phyloP scores from a whole-genome alignment of 192 early-diverging fungal genomes.

The Coemansia javaensis region DNA sequence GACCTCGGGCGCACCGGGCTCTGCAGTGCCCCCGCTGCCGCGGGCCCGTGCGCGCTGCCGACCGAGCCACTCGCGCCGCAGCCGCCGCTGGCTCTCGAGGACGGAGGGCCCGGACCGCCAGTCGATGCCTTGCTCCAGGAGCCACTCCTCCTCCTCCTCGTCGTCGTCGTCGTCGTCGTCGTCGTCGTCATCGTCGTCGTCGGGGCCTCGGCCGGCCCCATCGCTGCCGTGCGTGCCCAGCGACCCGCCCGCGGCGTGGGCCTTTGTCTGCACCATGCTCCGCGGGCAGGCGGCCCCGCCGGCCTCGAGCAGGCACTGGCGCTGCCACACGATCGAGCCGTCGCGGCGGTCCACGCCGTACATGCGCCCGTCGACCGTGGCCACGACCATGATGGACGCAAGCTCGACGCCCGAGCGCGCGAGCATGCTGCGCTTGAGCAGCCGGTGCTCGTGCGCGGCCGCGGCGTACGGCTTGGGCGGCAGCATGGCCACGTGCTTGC shows the following conservation, averaged over 20 bases:
- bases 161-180: neutral
- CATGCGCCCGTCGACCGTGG: slow-evolving; percentile 43
- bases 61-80: slow-evolving; percentile 29
- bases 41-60: neutral
- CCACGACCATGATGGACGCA: slow-evolving; percentile 40
- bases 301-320: slow-evolving; percentile 18
- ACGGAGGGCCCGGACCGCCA: slow-evolving; percentile 43
- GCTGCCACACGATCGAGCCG: slow-evolving; percentile 44
- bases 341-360: slow-evolving; percentile 39
- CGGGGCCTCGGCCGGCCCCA: no score
- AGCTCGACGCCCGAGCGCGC: slow-evolving; percentile 28
- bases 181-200: neutral
- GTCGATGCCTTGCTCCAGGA: slow-evolving; percentile 48
- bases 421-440: slow-evolving; percentile 32
- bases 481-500: slow-evolving; percentile 38
- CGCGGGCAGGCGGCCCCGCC: slow-evolving; percentile 8
- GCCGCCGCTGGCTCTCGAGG: slow-evolving; percentile 31
- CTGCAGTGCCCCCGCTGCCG: neutral
- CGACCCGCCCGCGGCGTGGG: neutral
- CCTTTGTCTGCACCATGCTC: slow-evolving; percentile 38
- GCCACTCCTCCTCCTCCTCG: slow-evolving; percentile 46
- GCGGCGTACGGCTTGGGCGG: slow-evolving; percentile 30
- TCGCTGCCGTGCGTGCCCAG: no score
- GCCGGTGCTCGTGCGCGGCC: slow-evolving; percentile 21
- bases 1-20: slow-evolving; percentile 12